These are phyloP conservation scores for Alternaria gaisen DNA, from an alignment of 2,329 filamentous ascomycete species.

Conservation along the genomic window DNA sequence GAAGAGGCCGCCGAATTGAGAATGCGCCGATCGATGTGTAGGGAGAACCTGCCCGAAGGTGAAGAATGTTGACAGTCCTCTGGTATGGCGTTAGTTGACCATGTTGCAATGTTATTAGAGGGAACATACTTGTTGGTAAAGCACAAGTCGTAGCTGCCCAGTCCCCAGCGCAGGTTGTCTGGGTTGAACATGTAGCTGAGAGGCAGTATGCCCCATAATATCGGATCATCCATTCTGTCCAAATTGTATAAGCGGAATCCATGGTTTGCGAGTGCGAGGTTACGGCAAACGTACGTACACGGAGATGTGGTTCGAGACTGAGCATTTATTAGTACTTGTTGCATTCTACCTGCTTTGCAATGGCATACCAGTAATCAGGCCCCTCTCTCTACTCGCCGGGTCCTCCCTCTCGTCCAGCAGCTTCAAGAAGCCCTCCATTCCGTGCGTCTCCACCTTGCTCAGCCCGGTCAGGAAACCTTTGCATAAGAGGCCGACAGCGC, in stretches of 20 bases:
- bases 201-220: conserved; percentile 92
- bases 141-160: conserved; percentile 95
- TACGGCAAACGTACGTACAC: conserved; percentile 70
- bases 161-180: conserved; percentile 82
- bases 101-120: too few relatives aligned
- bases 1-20: conserved; percentile 81
- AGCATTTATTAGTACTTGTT: conserved; percentile 22
- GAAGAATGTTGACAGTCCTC: conserved; percentile 80
- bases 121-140: conserved; percentile 79
- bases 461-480: conserved; percentile 78
- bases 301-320: conserved; percentile 88
- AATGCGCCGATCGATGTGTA: conserved; percentile 83
- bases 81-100: conserved; percentile 49
- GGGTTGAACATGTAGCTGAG: conserved; percentile 75
- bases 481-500: conserved; percentile 73
- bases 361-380: conserved; percentile 79
- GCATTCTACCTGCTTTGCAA: not conserved
- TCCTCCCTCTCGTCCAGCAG: conserved; percentile 78
- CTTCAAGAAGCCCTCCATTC: conserved; percentile 77
- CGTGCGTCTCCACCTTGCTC: conserved; percentile 78
- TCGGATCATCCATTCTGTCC: conserved; percentile 85
- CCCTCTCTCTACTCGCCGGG: conserved; percentile 71
- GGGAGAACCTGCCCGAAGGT: conserved; percentile 88
- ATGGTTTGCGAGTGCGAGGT: conserved; percentile 8
- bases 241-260: conserved; percentile 23